These are phyloP conservation scores for Aureobasidium sp. DNA, from an alignment of 2,329 filamentous ascomycete species.

Conservation along the genomic window DNA sequence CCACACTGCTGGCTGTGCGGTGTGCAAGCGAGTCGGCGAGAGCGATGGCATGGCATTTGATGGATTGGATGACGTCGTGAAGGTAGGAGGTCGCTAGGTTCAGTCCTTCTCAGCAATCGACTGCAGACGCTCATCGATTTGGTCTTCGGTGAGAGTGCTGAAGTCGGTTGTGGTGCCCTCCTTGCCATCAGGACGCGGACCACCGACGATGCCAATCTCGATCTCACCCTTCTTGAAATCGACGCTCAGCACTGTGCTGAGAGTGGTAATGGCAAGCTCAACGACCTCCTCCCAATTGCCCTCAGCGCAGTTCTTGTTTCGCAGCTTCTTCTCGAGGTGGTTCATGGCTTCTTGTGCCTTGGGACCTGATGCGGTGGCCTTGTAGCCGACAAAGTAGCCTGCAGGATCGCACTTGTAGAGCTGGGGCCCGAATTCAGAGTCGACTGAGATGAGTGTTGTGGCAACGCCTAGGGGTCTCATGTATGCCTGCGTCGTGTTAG, in stretches of 20 bases:
- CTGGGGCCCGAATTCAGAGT: slow-evolving; percentile 86
- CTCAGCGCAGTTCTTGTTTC: slow-evolving; percentile 93
- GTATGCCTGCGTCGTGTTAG: slow-evolving; percentile 58
- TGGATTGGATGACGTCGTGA: slow-evolving; percentile 12
- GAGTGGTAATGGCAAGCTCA: slow-evolving; percentile 87
- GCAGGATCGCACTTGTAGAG: slow-evolving; percentile 98
- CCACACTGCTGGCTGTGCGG: background rate
- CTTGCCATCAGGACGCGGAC: slow-evolving; percentile 71
- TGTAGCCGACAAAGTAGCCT: slow-evolving; percentile 97
- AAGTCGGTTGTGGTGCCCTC: slow-evolving; percentile 75
- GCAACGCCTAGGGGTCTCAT: slow-evolving; percentile 97
- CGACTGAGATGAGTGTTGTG: slow-evolving; percentile 88
- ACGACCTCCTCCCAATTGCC: slow-evolving; percentile 97
- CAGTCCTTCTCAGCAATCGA: slow-evolving; percentile 98
- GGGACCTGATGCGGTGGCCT: slow-evolving; percentile 91
- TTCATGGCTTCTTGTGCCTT: slow-evolving; percentile 99
- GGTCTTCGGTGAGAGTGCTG: slow-evolving; percentile 85
- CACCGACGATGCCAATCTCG: slow-evolving; percentile 94
- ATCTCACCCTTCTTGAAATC: slow-evolving; percentile 99
- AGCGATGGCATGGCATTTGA: slow-evolving; percentile 10
- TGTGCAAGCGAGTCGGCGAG: slow-evolving; percentile 6
- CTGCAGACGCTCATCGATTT: slow-evolving; percentile 97
- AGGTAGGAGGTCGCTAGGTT: slow-evolving; percentile 25
- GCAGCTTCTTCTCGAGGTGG: slow-evolving; percentile 98
- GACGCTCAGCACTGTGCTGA: slow-evolving; percentile 95